Evolutionary conservation across 2,329 filamentous ascomycete species (phyloP).

Genomic region (Colletotrichum cereale): DNA sequence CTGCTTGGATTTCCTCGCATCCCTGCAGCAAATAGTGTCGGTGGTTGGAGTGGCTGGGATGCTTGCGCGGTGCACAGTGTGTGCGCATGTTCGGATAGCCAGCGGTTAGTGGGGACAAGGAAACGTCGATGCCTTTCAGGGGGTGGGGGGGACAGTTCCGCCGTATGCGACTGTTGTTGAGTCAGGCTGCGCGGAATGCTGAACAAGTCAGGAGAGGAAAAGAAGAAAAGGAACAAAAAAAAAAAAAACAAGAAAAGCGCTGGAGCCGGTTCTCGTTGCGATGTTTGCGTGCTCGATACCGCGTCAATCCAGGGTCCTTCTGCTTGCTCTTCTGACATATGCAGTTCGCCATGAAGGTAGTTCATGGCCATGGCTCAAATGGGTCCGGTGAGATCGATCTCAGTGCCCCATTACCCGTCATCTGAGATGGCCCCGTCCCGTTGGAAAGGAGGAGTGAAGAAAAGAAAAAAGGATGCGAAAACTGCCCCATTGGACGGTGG

Average conservation of each 20-base stretch:
- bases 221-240: not conserved
- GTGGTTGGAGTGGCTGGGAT: constrained; percentile 26
- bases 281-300: not conserved
- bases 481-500: constrained; percentile 33
- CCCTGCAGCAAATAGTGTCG: constrained; percentile 21
- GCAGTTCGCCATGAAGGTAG: constrained; percentile 4
- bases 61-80: constrained; percentile 10
- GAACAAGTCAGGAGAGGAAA: not conserved
- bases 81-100: not conserved
- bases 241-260: not conserved
- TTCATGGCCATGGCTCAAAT: constrained; percentile 33
- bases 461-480: constrained; percentile 8
- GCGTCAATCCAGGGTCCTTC: not conserved
- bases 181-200: constrained; percentile 28
- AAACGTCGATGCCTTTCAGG: constrained; percentile 18
- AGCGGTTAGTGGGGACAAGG: constrained; percentile 1
- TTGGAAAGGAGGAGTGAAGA: not conserved
- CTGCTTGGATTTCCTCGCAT: constrained; percentile 30
- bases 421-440: constrained; percentile 39
- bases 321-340: constrained; percentile 8
- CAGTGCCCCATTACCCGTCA: constrained; percentile 37
- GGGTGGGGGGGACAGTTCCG: constrained; percentile 8
- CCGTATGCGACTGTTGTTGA: constrained; percentile 19
- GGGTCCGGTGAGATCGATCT: constrained; percentile 39
- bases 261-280: not conserved